Evolutionary conservation across 495 filamentous ascomycete genomes (phyloP), one percentile per base, ranked within the genome.

Genomic region (Penicillium malachiteum): DNA sequence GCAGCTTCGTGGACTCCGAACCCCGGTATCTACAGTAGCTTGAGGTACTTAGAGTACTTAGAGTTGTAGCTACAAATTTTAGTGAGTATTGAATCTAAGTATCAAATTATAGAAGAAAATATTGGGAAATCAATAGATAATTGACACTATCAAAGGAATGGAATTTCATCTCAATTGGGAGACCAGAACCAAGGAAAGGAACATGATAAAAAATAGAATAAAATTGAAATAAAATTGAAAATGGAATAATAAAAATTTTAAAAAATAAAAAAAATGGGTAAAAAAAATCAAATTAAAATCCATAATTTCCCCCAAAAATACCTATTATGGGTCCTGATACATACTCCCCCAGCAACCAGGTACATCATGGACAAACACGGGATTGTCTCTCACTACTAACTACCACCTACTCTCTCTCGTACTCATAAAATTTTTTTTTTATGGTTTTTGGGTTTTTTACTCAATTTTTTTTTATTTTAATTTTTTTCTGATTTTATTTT

Each of bases 301-400:
- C 44, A 13, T 34, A 41, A 40, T 40, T 26, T 26, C 21, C 21
- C 21, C 21, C 49, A 47, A 48, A 47, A 45, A 42, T 9, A 17
- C 7, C 26, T 5, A 37, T 37, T 37, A 37, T 47, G 18, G 31
- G 14, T 47, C 43, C 10, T n/a, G 11, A 38, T 17, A 35, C 50
- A 56, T 48, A 12, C 17, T 43, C 35, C 55, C 55, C 55, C 55
- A 57, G 49, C 48, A 57, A 57, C 57, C 49, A 62, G 40, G 56
- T 59, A 62, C 53, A n/a, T 32, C 48, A 33, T 57, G 40, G 8
- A 14, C 30, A 34, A 52, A 52, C 41, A 46, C 51, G 51, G 51
- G 40, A 41, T 45, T 44, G 41, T 44, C 33, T 26, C 14, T 31
- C 31, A 9, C 50, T 18, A 52, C 21, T 4, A 44, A 38, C 45